Evolutionary conservation across 768 basidiomycete species (phyloP).

Genomic region (Tulasnella sp.): DNA sequence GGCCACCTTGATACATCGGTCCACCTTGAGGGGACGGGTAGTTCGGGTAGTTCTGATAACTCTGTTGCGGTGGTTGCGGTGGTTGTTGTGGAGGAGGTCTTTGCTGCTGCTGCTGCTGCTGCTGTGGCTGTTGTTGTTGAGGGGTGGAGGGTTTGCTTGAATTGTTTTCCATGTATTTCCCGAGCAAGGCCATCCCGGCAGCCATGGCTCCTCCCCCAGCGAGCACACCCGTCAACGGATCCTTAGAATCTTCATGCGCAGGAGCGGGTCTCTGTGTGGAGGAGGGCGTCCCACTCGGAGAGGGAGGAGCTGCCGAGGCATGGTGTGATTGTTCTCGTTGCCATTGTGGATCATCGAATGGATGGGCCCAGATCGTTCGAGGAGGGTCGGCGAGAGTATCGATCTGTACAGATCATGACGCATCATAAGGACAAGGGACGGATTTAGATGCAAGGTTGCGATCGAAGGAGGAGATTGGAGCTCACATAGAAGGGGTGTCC

Average conservation of each 20-base stretch:
- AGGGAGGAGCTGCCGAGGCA: conserved; percentile 11
- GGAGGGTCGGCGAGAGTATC: conserved; percentile 53
- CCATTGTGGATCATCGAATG: conserved; percentile 56
- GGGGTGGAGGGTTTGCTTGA: conserved; percentile 26
- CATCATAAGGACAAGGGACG: too few relatives aligned
- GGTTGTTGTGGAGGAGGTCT: too few relatives aligned
- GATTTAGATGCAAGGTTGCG: too few relatives aligned
- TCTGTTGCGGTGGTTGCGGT: too few relatives aligned
- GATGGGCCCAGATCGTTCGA: conserved; percentile 61
- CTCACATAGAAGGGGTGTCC: too few relatives aligned
- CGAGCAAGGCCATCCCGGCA: conserved; percentile 44
- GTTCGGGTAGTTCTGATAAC: too few relatives aligned
- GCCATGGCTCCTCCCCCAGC: conserved; percentile 14
- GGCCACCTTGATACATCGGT: too few relatives aligned
- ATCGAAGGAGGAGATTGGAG: too few relatives aligned
- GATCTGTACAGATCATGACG: conserved; percentile 34
- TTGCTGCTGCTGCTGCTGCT: too few relatives aligned
- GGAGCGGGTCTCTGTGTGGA: neutral
- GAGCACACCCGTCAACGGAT: neutral
- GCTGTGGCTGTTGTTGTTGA: too few relatives aligned
- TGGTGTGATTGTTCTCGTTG: conserved; percentile 34
- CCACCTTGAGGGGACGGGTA: too few relatives aligned
- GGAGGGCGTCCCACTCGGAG: neutral
- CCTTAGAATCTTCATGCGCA: conserved; percentile 12
- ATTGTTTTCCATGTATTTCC: conserved; percentile 50